These are phyloP conservation scores for Candida adriatica DNA, from an alignment of 805 yeast species.

Conservation along the genomic window DNA sequence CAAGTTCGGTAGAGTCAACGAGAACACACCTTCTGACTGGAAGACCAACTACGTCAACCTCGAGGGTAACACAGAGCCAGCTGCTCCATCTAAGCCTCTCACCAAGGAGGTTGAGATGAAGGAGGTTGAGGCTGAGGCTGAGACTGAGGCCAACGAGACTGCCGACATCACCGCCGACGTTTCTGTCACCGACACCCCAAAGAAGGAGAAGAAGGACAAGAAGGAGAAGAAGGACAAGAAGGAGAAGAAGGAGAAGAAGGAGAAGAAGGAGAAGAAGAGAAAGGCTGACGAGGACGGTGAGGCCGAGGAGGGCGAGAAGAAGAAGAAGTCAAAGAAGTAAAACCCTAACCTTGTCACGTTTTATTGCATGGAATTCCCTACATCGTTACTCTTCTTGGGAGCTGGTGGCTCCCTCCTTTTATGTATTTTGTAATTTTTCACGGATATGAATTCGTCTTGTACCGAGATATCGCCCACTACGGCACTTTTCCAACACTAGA, in stretches of 20 bases:
- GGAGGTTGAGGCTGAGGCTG: slow-evolving; percentile 26
- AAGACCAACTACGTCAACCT: slow-evolving; percentile 75
- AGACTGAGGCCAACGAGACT: slow-evolving; percentile 4
- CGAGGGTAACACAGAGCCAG: slow-evolving; percentile 51
- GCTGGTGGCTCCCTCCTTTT: slow-evolving; percentile 2
- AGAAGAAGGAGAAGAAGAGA: slow-evolving; percentile 40
- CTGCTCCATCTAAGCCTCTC: slow-evolving; percentile 38
- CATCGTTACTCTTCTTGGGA: slow-evolving; percentile 4
- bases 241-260: slow-evolving; percentile 35
- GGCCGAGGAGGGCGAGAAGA: slow-evolving; percentile 45
- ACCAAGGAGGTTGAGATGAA: slow-evolving; percentile 34
- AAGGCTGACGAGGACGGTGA: slow-evolving; percentile 51
- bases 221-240: slow-evolving; percentile 45
- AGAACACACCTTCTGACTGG: slow-evolving; percentile 92
- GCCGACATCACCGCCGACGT: slow-evolving; percentile 9
- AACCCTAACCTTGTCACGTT: slow-evolving; percentile 6
- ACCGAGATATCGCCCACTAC: no score
- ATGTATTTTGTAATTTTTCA: slow-evolving; percentile 12
- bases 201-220: slow-evolving; percentile 52
- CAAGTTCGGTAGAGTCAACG: slow-evolving; percentile 89
- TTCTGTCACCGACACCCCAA: slow-evolving; percentile 23
- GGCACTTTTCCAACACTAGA: no score
- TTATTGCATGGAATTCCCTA: slow-evolving; percentile 10
- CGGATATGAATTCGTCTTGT: slow-evolving; percentile 8
- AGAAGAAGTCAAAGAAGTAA: slow-evolving; percentile 37